These are phyloP conservation scores for Parastagonospora nodorum DNA, from an alignment of 2,329 filamentous ascomycete genomes.

Conservation along the genomic window DNA sequence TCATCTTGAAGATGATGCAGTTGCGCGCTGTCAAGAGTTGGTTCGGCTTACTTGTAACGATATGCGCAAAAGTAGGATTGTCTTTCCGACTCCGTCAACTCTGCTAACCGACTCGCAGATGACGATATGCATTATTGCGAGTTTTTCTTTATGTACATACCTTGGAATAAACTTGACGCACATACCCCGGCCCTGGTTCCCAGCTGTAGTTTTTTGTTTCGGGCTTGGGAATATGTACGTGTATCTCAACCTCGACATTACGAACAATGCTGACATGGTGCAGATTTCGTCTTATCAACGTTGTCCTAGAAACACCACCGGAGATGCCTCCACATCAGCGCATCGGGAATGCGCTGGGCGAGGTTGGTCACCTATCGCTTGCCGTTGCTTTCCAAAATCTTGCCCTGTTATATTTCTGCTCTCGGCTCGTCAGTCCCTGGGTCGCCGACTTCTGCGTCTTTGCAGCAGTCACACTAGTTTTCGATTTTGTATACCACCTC, in stretches of 20 bases:
- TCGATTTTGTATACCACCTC: slow-evolving; percentile 78
- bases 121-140: slow-evolving; percentile 73
- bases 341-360: slow-evolving; percentile 74
- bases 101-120: slow-evolving; percentile 50
- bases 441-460: slow-evolving; percentile 79
- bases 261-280: slow-evolving; percentile 10
- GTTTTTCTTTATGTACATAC: slow-evolving; percentile 78
- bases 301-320: slow-evolving; percentile 72
- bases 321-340: slow-evolving; percentile 71
- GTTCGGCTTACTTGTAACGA: slow-evolving; percentile 72
- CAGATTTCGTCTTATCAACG: slow-evolving; percentile 74
- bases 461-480: slow-evolving; percentile 72
- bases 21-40: slow-evolving; percentile 77
- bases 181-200: slow-evolving; percentile 75
- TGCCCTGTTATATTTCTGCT: slow-evolving; percentile 67
- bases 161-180: slow-evolving; percentile 75
- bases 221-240: slow-evolving; percentile 73
- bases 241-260: background rate
- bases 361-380: slow-evolving; percentile 72
- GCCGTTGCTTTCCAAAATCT: slow-evolving; percentile 72
- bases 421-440: slow-evolving; percentile 69
- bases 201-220: slow-evolving; percentile 75
- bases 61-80: slow-evolving; percentile 63
- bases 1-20: slow-evolving; percentile 69
- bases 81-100: background rate